These are phyloP conservation scores for Salinomyces thailandicus DNA, from an alignment of 2,329 filamentous ascomycete species.

Conservation along the genomic window DNA sequence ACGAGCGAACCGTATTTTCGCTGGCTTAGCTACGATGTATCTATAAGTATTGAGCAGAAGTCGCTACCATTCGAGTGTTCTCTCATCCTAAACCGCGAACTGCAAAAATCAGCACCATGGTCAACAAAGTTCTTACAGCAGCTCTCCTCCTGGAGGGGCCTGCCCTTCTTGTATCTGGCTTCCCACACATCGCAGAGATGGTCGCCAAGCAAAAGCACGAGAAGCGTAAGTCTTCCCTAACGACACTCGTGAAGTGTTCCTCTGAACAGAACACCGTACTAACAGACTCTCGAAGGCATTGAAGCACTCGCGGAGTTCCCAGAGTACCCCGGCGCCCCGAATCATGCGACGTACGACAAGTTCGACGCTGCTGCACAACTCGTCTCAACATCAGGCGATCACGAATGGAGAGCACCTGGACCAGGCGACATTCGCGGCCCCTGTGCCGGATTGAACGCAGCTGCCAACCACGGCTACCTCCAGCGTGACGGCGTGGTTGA, in stretches of 20 bases:
- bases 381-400: conserved; percentile 18
- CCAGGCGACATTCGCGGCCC: conserved; percentile 32
- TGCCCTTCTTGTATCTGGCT: conserved; percentile 5
- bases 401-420: conserved; percentile 29
- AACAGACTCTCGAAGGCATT: no score
- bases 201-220: conserved; percentile 10
- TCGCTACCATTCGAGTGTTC: no score
- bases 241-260: no score
- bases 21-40: no score
- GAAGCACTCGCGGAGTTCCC: conserved; percentile 11
- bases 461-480: conserved; percentile 31
- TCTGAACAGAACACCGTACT: no score
- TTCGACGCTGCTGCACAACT: conserved; percentile 21
- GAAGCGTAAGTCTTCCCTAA: conserved; percentile 4
- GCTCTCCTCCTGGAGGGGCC: neutral
- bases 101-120: no score
- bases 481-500: neutral
- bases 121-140: neutral
- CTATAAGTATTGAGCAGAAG: no score
- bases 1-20: no score
- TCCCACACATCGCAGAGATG: conserved; percentile 16
- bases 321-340: conserved; percentile 14
- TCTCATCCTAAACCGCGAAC: no score
- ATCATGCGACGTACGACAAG: conserved; percentile 12
- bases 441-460: conserved; percentile 34